phyloP scores from a whole-genome alignment of 2,329 filamentous ascomycete species.

The Colletotrichum eleusines region DNA sequence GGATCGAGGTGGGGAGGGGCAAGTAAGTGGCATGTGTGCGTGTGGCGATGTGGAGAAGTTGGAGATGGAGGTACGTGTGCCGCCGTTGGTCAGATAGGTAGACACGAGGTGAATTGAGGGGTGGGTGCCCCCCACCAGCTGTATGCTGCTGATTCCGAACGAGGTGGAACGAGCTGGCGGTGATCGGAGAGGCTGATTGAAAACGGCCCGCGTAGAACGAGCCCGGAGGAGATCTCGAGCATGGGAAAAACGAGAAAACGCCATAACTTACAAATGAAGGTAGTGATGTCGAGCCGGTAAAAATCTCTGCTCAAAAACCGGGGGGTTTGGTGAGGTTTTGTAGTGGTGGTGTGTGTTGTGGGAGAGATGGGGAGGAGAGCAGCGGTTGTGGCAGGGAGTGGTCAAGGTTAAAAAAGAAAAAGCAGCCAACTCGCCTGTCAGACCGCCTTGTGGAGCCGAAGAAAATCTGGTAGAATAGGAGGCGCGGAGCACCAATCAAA shows the following conservation, averaged over 20 bases:
- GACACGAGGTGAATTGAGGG: slow-evolving; percentile 11
- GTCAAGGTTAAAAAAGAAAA: slow-evolving; percentile 35
- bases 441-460: slow-evolving; percentile 40
- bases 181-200: not conserved
- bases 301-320: slow-evolving; percentile 37
- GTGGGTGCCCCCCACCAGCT: not conserved
- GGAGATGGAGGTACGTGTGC: slow-evolving; percentile 36
- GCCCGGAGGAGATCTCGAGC: not conserved
- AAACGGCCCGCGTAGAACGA: not conserved
- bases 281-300: slow-evolving; percentile 8
- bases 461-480: slow-evolving; percentile 32
- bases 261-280: slow-evolving; percentile 22
- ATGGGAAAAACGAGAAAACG: not conserved
- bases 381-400: slow-evolving; percentile 34
- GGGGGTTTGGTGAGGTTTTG: slow-evolving; percentile 29
- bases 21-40: slow-evolving; percentile 43
- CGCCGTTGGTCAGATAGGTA: slow-evolving; percentile 12
- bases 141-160: not conserved
- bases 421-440: slow-evolving; percentile 33
- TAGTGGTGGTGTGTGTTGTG: slow-evolving; percentile 39
- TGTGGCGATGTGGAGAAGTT: slow-evolving; percentile 41
- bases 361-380: slow-evolving; percentile 36
- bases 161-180: not conserved
- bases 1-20: slow-evolving; percentile 38
- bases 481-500: slow-evolving; percentile 36